phyloP scores from a whole-genome alignment of 1,139 yeast species.

The Yamadazyma siamensis region DNA sequence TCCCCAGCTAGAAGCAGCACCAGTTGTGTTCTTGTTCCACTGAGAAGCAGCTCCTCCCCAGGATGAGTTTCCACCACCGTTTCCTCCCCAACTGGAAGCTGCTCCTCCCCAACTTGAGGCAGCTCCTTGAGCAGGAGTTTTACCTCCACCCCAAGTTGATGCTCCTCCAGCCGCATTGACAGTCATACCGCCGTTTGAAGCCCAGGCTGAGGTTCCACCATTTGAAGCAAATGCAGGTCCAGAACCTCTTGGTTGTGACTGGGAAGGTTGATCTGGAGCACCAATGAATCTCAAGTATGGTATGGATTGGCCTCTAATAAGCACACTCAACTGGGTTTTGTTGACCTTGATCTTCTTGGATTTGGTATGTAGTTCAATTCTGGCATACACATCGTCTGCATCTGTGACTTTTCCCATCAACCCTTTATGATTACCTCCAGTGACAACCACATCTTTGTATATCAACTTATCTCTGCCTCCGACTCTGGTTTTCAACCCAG shows the following conservation, averaged over 20 bases:
- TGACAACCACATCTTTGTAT: slow-evolving; percentile 81
- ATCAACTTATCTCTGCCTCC: slow-evolving; percentile 80
- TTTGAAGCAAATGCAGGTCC: slow-evolving; percentile 39
- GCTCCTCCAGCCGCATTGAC: slow-evolving; percentile 30
- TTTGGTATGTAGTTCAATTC: slow-evolving; percentile 91
- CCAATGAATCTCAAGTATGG: slow-evolving; percentile 81
- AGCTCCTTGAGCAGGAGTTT: slow-evolving; percentile 32
- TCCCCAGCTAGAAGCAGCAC: slow-evolving; percentile 24
- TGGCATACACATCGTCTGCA: slow-evolving; percentile 85
- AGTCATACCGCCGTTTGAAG: slow-evolving; percentile 24
- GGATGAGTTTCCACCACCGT: slow-evolving; percentile 32
- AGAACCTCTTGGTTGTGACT: slow-evolving; percentile 24
- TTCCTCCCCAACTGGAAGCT: slow-evolving; percentile 48
- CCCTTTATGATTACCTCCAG: slow-evolving; percentile 91
- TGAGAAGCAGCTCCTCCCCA: slow-evolving; percentile 6
- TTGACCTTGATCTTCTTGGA: slow-evolving; percentile 83
- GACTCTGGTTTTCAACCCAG: slow-evolving; percentile 52
- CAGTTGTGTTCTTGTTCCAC: slow-evolving; percentile 1
- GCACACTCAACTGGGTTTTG: slow-evolving; percentile 71
- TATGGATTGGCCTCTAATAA: slow-evolving; percentile 61
- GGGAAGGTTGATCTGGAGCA: slow-evolving; percentile 25
- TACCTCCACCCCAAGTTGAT: slow-evolving; percentile 39
- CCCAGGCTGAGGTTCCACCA: slow-evolving; percentile 40
- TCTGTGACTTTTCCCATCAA: slow-evolving; percentile 91
- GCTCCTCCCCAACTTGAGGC: slow-evolving; percentile 50